Percentiles rank a stretch among this genome's conserved stretches.
These are phyloP conservation scores for Alopecurus myosuroides DNA, from an alignment of 176 grass and related monocot species.

Conservation along the genomic window DNA sequence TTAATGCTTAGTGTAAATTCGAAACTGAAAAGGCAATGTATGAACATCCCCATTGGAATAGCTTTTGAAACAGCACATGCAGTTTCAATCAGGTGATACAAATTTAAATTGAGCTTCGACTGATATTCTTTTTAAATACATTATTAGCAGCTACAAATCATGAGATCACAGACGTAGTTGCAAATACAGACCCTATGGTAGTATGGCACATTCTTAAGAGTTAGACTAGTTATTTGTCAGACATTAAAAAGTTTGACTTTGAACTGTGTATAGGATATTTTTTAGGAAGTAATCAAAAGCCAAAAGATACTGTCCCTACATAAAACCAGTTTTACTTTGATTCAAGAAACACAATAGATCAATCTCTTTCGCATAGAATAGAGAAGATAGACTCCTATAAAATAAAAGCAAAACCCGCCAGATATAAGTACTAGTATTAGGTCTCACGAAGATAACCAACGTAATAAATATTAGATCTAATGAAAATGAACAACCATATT, in stretches of 20 bases:
- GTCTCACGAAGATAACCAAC: not conserved
- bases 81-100: not conserved
- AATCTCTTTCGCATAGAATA: slow-evolving; percentile 9
- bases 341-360: not conserved
- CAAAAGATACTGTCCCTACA: not conserved
- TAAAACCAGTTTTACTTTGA: not conserved
- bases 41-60: not conserved
- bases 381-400: not conserved
- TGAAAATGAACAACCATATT: not conserved
- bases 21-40: not conserved
- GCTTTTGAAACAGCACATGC: not conserved
- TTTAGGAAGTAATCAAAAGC: not conserved
- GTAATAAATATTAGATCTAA: not conserved
- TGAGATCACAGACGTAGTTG: not conserved
- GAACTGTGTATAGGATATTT: not conserved
- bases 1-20: not conserved
- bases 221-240: not conserved
- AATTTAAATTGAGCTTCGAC: not conserved
- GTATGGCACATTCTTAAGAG: not conserved
- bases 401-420: not conserved
- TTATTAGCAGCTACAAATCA: not conserved
- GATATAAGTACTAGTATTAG: not conserved
- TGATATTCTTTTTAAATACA: not conserved
- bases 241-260: not conserved
- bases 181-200: not conserved